Conservation (phyloP, 192 early-diverging fungal species). For the Globomyces pollinis-pini region DNA sequence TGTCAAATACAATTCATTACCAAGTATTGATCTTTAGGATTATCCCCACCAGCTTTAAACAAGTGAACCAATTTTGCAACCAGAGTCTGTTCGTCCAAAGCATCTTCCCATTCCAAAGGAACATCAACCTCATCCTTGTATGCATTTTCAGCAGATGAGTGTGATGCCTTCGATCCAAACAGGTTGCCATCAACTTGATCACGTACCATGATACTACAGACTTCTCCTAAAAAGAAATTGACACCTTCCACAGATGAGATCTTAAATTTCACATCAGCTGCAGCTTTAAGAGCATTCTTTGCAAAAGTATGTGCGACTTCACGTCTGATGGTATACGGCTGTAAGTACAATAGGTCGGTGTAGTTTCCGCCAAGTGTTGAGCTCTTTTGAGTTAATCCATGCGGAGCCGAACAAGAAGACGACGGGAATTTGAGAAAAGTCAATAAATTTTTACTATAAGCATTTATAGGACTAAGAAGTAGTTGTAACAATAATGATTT, state of each 20-base stretch:
- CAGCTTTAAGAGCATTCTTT: conserved; percentile 25
- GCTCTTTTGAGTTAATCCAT: conserved; percentile 37
- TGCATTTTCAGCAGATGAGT: conserved; percentile 1
- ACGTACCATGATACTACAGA: conserved; percentile 71
- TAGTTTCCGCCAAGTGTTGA: conserved; percentile 68
- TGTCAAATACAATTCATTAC: neutral
- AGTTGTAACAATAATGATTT: conserved; percentile 72
- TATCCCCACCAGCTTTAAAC: conserved; percentile 9
- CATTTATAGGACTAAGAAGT: conserved; percentile 72
- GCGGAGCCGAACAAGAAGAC: conserved; percentile 22
- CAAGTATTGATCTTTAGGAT: conserved; percentile 8
- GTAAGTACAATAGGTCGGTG: conserved; percentile 71
- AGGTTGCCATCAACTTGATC: conserved; percentile 71
- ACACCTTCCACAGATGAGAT: conserved; percentile 67
- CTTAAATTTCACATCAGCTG: conserved; percentile 16
- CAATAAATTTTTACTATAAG: conserved; percentile 50
- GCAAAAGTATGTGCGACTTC: conserved; percentile 74
- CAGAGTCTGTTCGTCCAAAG: conserved; percentile 86
- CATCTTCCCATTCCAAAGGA: conserved; percentile 74
- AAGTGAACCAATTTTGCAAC: conserved; percentile 62
- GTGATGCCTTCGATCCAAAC: conserved; percentile 31
- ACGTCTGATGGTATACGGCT: conserved; percentile 74
- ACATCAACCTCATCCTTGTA: conserved; percentile 27
- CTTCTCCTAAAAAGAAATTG: conserved; percentile 66
- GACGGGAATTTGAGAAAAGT: conserved; percentile 48